Percentiles rank a stretch among this genome's conserved stretches.
These are phyloP conservation scores for Aspergillus uvarum DNA, from an alignment of 2,329 filamentous ascomycete species.

Conservation along the genomic window DNA sequence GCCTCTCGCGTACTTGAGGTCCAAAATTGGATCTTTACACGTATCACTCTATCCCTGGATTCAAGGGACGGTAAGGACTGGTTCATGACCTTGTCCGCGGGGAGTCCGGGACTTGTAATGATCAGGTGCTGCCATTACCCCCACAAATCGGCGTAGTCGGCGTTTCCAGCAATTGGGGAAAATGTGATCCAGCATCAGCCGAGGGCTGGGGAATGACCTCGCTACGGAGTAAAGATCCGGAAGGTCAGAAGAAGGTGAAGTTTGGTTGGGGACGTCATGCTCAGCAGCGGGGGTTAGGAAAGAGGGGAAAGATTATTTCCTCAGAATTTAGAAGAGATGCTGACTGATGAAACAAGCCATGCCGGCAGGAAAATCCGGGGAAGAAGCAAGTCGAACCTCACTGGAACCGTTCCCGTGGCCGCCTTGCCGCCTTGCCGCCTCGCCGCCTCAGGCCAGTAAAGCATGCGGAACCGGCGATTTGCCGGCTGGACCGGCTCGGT, in stretches of 20 bases:
- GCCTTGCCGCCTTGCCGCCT: background rate
- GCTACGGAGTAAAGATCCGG: background rate
- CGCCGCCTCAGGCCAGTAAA: background rate
- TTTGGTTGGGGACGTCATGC: background rate
- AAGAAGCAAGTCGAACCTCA: background rate
- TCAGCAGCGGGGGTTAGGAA: background rate
- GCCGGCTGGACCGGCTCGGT: conserved; percentile 13
- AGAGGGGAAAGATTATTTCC: background rate
- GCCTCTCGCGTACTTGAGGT: background rate
- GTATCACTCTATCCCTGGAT: background rate
- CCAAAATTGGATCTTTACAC: background rate
- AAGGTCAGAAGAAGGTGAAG: background rate
- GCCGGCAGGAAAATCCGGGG: conserved; percentile 18
- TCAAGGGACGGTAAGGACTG: background rate
- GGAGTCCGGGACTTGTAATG: background rate
- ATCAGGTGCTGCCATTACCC: background rate
- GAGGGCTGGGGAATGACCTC: background rate
- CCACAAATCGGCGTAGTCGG: background rate
- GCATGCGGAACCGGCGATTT: background rate
- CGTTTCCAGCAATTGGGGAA: too few relatives aligned
- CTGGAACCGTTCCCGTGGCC: background rate
- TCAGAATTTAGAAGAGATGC: background rate
- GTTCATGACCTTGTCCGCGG: background rate
- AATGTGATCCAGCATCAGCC: background rate
- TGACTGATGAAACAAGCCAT: conserved; percentile 2